Evolutionary conservation across 2,329 filamentous ascomycete genomes (phyloP).

Genomic region (Westerdykella aurantiaca): DNA sequence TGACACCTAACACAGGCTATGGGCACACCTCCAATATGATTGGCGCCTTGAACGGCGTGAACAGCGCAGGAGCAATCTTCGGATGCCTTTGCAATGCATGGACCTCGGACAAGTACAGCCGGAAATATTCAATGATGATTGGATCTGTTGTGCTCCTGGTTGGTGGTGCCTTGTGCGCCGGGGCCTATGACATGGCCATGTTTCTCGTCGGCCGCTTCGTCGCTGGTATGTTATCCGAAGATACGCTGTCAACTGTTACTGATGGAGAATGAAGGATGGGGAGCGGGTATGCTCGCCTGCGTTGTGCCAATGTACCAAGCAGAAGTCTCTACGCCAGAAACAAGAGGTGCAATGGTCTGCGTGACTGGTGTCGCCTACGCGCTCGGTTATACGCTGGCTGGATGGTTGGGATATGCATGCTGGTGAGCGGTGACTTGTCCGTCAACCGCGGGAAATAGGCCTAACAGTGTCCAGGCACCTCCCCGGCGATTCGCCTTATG

Average conservation of each 20-base stretch:
- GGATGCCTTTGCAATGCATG: conserved; percentile 38
- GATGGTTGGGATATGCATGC: conserved; percentile 40
- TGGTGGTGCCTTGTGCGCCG: conserved; percentile 38
- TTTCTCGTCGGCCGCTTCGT: conserved; percentile 38
- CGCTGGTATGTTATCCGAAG: conserved; percentile 22
- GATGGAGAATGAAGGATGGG: conserved; percentile 4
- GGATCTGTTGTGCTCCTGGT: conserved; percentile 36
- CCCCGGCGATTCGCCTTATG: conserved; percentile 22
- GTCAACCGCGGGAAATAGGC: no score
- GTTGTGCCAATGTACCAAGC: conserved; percentile 36
- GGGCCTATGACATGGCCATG: conserved; percentile 36
- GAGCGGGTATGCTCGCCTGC: conserved; percentile 33
- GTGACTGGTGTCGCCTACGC: conserved; percentile 39
- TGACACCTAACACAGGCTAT: conserved; percentile 26
- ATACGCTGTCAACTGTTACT: no score
- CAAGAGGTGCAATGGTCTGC: conserved; percentile 35
- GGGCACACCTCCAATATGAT: conserved; percentile 39
- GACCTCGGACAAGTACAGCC: conserved; percentile 35
- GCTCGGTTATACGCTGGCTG: conserved; percentile 37
- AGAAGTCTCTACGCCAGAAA: conserved; percentile 38
- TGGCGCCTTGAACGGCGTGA: conserved; percentile 44
- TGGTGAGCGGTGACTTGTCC: conserved; percentile 21
- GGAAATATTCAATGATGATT: conserved; percentile 37
- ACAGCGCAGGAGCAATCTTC: conserved; percentile 38
- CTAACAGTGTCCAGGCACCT: conserved; percentile 8